Evolutionary conservation across 2,329 filamentous ascomycete species (phyloP), one percentile per base, ranked within the genome.

Genomic region (Ophiostoma ulmi): DNA sequence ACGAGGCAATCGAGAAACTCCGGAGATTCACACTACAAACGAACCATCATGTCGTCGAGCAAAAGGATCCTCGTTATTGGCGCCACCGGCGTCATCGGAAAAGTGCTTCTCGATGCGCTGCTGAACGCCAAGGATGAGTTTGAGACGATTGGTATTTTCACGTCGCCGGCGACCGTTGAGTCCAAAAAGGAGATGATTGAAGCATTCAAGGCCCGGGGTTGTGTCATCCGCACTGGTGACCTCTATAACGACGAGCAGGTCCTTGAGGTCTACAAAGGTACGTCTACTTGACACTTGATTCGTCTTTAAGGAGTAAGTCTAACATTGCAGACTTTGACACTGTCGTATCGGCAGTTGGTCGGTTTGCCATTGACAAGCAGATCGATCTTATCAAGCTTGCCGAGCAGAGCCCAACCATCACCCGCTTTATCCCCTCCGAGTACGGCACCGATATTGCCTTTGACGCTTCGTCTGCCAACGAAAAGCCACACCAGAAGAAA

Each of bases 121-220:
- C 36, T 79, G 70, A 75, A 75, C 3, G 75, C 78, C 55, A 77
- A 78, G 44, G 75, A 79, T n/a, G 73, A 72, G 52, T 74, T 78
- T 70, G 77, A 77, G 20, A 76, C 76, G 31, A 75, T 84, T 68
- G 75, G 75, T 41, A 81, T 90, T 67, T 87, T 86, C 77, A 90
- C 88, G 17, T 73, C 72, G 17, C 36, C 55, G 36, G 71, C 68
- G 5, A 72, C 72, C 0, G 69, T 64, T 10, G 61, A 14, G 26
- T 38, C 44, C 65, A 73, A 73, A 26, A 68, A 68, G 38, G 71
- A 67, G 7, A 52, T 73, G n/a, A 17, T 73, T 6, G 68, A 36
- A 1, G 55, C 44, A 4, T 71, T 67, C 31, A 13, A 20, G 22
- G 52, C 41, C 10, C 68, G 69, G 1, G 72, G 72, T 1, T 70